Conservation (phyloP, 176 grass and related monocot species). For the Otatea glauca region DNA sequence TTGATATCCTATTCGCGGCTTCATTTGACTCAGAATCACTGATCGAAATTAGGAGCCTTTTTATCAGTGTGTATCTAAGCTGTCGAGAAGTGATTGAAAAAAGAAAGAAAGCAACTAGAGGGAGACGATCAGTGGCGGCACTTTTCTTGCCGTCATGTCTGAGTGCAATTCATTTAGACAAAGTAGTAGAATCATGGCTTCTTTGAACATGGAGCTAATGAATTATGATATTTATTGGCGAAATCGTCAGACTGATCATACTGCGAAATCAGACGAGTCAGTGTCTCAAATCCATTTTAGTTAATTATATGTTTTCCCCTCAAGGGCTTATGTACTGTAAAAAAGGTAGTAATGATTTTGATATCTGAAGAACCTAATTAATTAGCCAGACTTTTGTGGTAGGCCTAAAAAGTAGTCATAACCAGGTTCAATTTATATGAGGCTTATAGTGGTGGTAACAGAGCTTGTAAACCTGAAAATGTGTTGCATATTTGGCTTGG, state of each 20-base stretch:
- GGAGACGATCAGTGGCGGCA: conserved; percentile 25
- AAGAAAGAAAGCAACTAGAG: background rate
- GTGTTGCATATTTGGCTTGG: no score
- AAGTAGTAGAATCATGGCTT: background rate
- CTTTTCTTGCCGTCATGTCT: conserved; percentile 42
- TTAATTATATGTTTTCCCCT: no score
- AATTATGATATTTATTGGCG: background rate
- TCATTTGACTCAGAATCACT: background rate
- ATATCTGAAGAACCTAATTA: background rate
- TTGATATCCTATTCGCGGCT: background rate
- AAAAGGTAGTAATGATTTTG: background rate
- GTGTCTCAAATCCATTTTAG: background rate
- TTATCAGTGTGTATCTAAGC: background rate
- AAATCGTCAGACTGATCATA: background rate
- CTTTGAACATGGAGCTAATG: background rate
- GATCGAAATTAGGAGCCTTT: background rate
- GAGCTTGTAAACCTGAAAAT: no score
- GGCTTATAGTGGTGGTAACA: no score
- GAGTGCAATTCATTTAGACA: background rate
- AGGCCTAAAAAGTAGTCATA: background rate
- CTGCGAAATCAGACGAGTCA: background rate
- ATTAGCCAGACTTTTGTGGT: background rate
- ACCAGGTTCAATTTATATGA: background rate
- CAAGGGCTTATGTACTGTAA: background rate
- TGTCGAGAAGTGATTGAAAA: background rate